Conservation (phyloP, 2,329 filamentous ascomycete species). For the Monascus ruber region DNA sequence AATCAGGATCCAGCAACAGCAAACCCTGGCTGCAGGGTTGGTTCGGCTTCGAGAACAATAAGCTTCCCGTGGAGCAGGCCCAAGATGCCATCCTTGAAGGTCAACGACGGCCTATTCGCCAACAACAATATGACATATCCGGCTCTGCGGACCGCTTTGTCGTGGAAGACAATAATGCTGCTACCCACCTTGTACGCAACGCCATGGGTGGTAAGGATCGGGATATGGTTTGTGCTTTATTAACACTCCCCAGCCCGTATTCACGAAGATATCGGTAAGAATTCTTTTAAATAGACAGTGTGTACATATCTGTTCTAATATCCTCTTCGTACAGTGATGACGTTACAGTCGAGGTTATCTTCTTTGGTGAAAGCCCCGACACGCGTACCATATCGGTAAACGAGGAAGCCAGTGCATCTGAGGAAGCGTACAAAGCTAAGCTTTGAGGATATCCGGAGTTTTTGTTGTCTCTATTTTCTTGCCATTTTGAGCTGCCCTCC, state of each 20-base stretch:
- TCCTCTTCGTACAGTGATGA: conserved; percentile 57
- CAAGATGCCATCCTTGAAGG: conserved; percentile 45
- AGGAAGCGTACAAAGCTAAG: conserved; percentile 37
- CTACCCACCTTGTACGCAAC: conserved; percentile 90
- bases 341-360: conserved; percentile 93
- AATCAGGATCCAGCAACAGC: conserved; percentile 25
- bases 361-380: conserved; percentile 75
- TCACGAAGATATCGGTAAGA: conserved; percentile 77
- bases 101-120: conserved; percentile 69
- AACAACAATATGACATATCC: conserved; percentile 81
- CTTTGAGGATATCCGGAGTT: conserved; percentile 14
- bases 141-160: conserved; percentile 64
- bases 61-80: conserved; percentile 64
- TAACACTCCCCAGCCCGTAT: conserved; percentile 85
- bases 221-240: conserved; percentile 83
- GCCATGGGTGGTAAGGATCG: conserved; percentile 85
- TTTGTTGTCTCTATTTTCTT: no score
- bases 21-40: conserved; percentile 62
- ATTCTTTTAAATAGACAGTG: background rate
- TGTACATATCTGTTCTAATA: conserved; percentile 3
- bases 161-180: conserved; percentile 89
- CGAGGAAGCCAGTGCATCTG: conserved; percentile 65
- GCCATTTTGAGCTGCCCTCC: no score
- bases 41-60: conserved; percentile 44
- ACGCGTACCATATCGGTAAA: conserved; percentile 74